Evolutionary conservation across 2,329 filamentous ascomycete genomes (phyloP).

Genomic region (Thelonectria blattea): DNA sequence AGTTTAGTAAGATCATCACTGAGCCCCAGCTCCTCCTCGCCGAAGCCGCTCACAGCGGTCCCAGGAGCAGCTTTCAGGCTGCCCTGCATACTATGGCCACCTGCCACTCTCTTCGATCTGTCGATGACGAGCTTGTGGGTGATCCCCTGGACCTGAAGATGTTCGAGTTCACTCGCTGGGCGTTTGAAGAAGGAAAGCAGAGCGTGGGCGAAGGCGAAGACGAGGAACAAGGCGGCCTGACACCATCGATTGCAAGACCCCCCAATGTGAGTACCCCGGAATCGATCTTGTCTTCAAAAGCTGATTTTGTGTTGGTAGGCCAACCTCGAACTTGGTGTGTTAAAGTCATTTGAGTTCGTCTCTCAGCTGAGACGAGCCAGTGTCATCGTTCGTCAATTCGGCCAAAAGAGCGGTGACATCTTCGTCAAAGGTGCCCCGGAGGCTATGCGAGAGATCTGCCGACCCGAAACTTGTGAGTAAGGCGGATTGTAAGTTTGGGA

Average conservation of each 20-base stretch:
- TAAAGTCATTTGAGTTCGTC: constrained; percentile 93
- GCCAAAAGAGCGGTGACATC: constrained; percentile 80
- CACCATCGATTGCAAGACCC: constrained; percentile 88
- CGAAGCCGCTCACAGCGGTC: constrained; percentile 36
- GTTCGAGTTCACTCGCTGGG: constrained; percentile 96
- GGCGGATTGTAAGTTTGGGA: not conserved
- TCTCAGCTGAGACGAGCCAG: constrained; percentile 91
- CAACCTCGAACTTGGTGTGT: constrained; percentile 83
- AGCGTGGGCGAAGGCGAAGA: constrained; percentile 68
- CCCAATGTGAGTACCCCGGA: constrained; percentile 65
- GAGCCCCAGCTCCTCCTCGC: constrained; percentile 67
- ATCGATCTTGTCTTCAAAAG: not conserved
- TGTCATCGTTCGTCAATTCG: constrained; percentile 89
- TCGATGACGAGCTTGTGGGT: constrained; percentile 88
- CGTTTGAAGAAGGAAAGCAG: constrained; percentile 86
- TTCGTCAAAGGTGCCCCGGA: constrained; percentile 98
- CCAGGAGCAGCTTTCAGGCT: constrained; percentile 54
- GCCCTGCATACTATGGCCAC: constrained; percentile 96
- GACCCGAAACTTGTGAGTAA: constrained; percentile 74
- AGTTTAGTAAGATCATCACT: constrained; percentile 78
- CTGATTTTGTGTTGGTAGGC: constrained; percentile 40
- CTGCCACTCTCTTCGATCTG: constrained; percentile 86
- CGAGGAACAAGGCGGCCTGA: constrained; percentile 76
- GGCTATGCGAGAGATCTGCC: constrained; percentile 93
- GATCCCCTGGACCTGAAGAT: constrained; percentile 97